Conservation (phyloP, 139 green algal genomes). For the Zygnema cylindricum region DNA sequence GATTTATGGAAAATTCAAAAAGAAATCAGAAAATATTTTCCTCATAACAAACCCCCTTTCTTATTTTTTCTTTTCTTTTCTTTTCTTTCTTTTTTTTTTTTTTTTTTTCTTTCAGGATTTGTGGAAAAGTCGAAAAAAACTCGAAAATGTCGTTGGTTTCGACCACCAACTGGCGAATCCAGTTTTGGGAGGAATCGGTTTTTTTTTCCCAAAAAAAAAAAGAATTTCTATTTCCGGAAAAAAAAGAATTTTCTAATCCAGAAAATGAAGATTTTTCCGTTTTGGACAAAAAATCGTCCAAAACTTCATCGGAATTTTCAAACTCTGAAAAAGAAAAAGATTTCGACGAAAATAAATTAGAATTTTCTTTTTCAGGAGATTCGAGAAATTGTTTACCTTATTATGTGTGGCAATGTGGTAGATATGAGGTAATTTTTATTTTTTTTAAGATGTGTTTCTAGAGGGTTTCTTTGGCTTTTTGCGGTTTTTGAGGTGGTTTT, state of each 20-base stretch:
- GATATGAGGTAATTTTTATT: constrained; percentile 15
- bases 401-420: constrained; percentile 13
- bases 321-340: too few relatives aligned
- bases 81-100: background rate
- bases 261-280: too few relatives aligned
- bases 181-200: background rate
- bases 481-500: background rate
- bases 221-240: too few relatives aligned
- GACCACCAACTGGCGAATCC: constrained; percentile 10
- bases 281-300: too few relatives aligned
- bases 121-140: constrained; percentile 15
- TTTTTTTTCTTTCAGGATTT: background rate
- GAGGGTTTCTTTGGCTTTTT: background rate
- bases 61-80: background rate
- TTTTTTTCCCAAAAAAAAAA: too few relatives aligned
- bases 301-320: too few relatives aligned
- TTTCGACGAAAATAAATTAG: too few relatives aligned
- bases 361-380: too few relatives aligned
- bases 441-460: background rate
- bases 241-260: too few relatives aligned
- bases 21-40: too few relatives aligned
- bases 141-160: constrained; percentile 15
- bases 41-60: background rate
- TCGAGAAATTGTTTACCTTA: background rate
- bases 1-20: too few relatives aligned